phyloP scores from a whole-genome alignment of 2,329 filamentous ascomycete species.

The Cladosporium colombiae region DNA sequence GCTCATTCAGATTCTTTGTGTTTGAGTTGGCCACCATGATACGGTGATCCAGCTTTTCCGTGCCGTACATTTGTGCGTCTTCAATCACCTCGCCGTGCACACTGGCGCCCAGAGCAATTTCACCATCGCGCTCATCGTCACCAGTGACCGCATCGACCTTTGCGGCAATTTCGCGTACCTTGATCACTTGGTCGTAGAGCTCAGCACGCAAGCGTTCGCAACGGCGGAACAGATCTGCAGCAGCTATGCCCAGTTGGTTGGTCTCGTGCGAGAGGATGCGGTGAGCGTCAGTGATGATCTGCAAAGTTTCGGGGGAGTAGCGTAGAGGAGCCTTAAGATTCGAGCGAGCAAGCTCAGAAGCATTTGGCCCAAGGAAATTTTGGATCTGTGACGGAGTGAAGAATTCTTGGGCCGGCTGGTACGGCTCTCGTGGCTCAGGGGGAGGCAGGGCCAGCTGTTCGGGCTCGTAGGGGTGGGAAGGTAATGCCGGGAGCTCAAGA shows the following conservation, averaged over 20 bases:
- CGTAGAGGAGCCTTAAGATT: slow-evolving; percentile 67
- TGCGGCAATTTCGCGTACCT: slow-evolving; percentile 64
- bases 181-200: slow-evolving; percentile 65
- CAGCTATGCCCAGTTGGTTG: slow-evolving; percentile 66
- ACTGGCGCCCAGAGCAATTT: slow-evolving; percentile 35
- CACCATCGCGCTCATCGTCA: slow-evolving; percentile 55
- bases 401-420: slow-evolving; percentile 51
- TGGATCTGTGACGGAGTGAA: slow-evolving; percentile 48
- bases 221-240: slow-evolving; percentile 70
- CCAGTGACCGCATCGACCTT: slow-evolving; percentile 68
- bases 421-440: slow-evolving; percentile 61
- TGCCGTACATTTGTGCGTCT: slow-evolving; percentile 27
- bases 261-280: slow-evolving; percentile 71
- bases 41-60: slow-evolving; percentile 59
- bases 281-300: slow-evolving; percentile 72
- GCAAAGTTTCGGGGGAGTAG: slow-evolving; percentile 69
- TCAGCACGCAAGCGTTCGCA: slow-evolving; percentile 69
- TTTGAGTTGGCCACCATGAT: slow-evolving; percentile 56
- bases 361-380: slow-evolving; percentile 48
- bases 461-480: slow-evolving; percentile 25
- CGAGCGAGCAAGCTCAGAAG: slow-evolving; percentile 55
- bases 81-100: slow-evolving; percentile 16
- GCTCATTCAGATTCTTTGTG: slow-evolving; percentile 58
- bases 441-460: slow-evolving; percentile 36
- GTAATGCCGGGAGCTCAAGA: slow-evolving; percentile 51